phyloP scores from a whole-genome alignment of 192 early-diverging fungal genomes.

The Linnemannia elongata region DNA sequence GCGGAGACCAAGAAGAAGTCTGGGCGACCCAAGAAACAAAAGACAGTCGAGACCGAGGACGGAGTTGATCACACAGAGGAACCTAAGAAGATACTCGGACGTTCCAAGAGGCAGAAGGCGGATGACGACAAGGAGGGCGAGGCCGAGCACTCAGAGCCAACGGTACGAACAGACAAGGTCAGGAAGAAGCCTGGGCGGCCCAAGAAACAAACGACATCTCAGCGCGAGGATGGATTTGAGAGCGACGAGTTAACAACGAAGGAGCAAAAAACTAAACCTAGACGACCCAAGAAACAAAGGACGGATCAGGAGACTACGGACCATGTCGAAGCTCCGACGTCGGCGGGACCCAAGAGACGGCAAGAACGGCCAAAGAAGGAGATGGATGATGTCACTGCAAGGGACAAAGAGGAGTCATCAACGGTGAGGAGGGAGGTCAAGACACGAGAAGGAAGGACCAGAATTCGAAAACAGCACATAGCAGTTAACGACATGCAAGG shows the following conservation, averaged over 20 bases:
- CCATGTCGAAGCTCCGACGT: background rate
- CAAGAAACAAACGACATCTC: too few species aligned
- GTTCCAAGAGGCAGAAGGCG: background rate
- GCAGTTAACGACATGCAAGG: background rate
- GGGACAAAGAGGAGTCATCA: background rate
- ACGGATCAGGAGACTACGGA: background rate
- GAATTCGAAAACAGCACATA: background rate
- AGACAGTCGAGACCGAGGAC: background rate
- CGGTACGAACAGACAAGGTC: too few species aligned
- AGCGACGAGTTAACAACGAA: too few species aligned
- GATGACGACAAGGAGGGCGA: background rate
- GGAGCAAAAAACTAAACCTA: background rate
- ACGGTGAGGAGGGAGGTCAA: background rate
- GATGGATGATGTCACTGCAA: background rate
- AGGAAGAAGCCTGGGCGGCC: background rate
- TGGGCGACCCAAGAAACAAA: background rate
- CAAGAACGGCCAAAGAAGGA: background rate
- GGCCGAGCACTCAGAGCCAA: too few species aligned
- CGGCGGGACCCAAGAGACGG: background rate
- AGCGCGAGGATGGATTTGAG: too few species aligned
- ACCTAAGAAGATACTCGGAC: background rate
- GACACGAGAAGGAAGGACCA: background rate
- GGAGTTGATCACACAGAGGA: too few species aligned
- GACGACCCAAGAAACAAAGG: background rate
- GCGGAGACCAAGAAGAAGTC: background rate